Base-by-base conservation (phyloP, 495 filamentous ascomycete genomes). In the Tuber borchii region DNA sequence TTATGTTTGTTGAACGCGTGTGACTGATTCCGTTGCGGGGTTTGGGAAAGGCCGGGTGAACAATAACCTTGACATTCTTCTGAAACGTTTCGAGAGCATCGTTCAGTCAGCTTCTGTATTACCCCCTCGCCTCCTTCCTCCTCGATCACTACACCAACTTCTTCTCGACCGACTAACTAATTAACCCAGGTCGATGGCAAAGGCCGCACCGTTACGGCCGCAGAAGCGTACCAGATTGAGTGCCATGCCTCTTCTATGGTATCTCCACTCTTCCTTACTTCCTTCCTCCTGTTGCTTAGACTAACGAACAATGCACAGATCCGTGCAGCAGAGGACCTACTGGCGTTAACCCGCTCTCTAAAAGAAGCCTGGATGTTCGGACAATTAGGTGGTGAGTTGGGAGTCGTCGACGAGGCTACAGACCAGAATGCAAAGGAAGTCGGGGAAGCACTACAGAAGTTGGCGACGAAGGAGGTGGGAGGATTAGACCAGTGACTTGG, bases 321-420 rank as follows among this genome's bases (percentile, higher is more conserved):
- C 79, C 88, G 89, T 69, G 87, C 89, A 19, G 88, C 88, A 16
- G 91, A 93, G 83, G 90, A 93, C 72, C 82, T 91, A 34, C 85
- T 91, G 51, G 85, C 86, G 17, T 81, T 93, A 20, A 91, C 88
- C 45, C 87, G 91, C 20, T 84, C 86, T 10, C 84, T 93, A 85
- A 91, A 93, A 83, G 91, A 93, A 79, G 86, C 88, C n/a, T 93
- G 91, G 91, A 84, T 92, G 39, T 92, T 91, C 79, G 91, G 91
- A 22, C 87, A 90, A 75, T 85, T 93, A n/a, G 85, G 91, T 37
- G 91, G 90, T n/a, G 78, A 80, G 0, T 80, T 91, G 6, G 88
- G 88, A 31, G 74, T 73, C 2, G 77, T 77, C 69, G 86, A 87
- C 79, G 82, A 86, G 65, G 83, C 86, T 69, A 83, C 82, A 42